Evolutionary conservation across 139 green algal species (phyloP), one percentile per base, ranked within the genome.

Genomic region (Chloropicon primus): DNA sequence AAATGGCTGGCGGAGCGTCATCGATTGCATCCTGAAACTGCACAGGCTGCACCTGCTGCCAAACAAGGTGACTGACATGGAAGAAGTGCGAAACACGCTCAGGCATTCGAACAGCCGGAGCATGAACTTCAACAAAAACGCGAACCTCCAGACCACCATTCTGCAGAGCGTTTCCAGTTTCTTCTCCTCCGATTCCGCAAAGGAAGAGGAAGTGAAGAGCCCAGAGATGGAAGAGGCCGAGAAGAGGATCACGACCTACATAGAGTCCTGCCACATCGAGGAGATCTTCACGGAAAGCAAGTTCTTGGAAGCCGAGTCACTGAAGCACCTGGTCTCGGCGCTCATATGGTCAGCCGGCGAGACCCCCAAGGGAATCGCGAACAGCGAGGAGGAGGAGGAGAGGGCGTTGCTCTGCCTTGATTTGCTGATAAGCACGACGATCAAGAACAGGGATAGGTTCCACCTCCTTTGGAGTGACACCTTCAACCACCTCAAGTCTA

Each of bases 381-480:
- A 23, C n/a, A 62, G 71, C 54, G 77, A 76, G 2, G 27, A 22
- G 28, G 27, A 71, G 72, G 26, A 41, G 72, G 88, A 91, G 72
- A 88, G 85, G 1, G 82, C 87, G 17, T 84, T 94, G 86, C 85
- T 97, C 41, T 96, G 91, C 80, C 79, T 97, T 76, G 93, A 98
- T 79, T 87, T 97, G 75, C 85, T 97, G 29, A 87, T 97, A 26
- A 84, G 85, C 21, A 83, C 97, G 72, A 86, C 93, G 71, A 80
- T 97, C 77, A 86, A 90, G 73, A 98, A 98, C 84, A 81, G 93
- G 0, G 94, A 97, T 80, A 88, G 94, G 26, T 85, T 96, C 25
- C 79, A 79, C 21, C 81, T 93, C 54, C 84, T 97, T 41, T 97
- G 94, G 93, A 89, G 90, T 21, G 25, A 79, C 62, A 53, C 53